Base-by-base conservation (phyloP, 768 basidiomycete species). In the Mycena epipterygia region DNA sequence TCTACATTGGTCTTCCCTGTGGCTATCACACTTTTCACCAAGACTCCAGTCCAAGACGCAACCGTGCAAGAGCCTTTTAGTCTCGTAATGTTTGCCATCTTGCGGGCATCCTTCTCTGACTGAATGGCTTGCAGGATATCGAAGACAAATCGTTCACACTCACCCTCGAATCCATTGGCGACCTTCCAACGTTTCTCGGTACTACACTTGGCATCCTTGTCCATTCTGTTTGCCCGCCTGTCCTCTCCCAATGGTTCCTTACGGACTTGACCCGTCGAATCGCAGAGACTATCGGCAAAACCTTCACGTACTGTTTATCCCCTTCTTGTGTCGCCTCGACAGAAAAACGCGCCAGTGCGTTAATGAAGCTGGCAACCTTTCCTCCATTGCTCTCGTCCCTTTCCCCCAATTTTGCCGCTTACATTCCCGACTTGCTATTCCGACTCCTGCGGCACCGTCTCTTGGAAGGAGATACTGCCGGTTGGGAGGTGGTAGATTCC, bases 181-280 rank as follows among this genome's bases (percentile, higher is more conserved):
- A 86, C 53, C 74, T 90, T 11, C 80, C 87, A 5, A 76, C 84
- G 4, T 84, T 92, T 64, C 79, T 89, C 52, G 82, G 83, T 37
- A 78, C 86, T 37, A 75, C 89, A 27, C 75, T 87, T 23, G 84
- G 88, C 41, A 76, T 89, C 17, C 72, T 88, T 27, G 78, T 83
- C 33, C 82, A 80, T 57, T 76, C 84, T 2, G 66, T 91, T 52
- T 79, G 78, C 46, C 84, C 85, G 4, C 75, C 85, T 1, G 77
- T 87, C 16, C 81, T 83, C 48, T 84, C 82, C 16, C 84, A 85
- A 37, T 87, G 86, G 80, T 87, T 89, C 57, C 80, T 90, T 12
- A 75, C 78, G 19, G 89, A 91, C 73, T 73, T 89, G 48, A 73
- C 83, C 52, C 86, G 85, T 37, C 81, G 79, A 35, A 77, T 84